Evolutionary conservation across 2,329 filamentous ascomycete genomes (phyloP), one percentile per base, ranked within the genome.

Genomic region (Coleophoma cylindrospora): DNA sequence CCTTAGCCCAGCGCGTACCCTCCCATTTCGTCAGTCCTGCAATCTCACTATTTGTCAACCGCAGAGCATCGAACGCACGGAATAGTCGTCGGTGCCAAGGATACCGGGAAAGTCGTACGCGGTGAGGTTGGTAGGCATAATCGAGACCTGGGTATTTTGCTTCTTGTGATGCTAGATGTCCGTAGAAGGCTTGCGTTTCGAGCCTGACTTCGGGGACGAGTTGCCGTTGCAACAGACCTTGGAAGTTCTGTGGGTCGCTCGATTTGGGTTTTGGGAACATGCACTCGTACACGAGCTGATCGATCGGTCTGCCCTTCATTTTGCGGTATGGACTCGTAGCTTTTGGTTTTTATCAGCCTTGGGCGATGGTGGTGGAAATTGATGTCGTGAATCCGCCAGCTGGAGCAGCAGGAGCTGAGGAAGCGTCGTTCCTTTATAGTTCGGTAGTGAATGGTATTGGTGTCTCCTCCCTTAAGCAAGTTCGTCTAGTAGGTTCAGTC

Each of bases 111-210:
- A 92, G 80, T n/a, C 88, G 85, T 66, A 87, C 83, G 56, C 87
- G 84, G 68, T 92, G 87, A 8, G 84, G 86, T 21, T 70, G 73
- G 63, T 88, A 75, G 52, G 79, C 83, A 72, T 92, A 92, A 73
- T 92, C 87, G 50, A 92, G 79, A 32, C 87, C 87, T 0, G 87
- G 87, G 58, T 91, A 91, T 60, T 89, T 88, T 57, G 87, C 87
- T 72, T 92, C 87, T 58, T 86, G 81, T 22, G 85, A 89, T 63
- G 89, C 84, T 57, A 91, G 79, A 62, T 88, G 84, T 58, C 87
- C 87, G 68, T 89, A 91, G 70, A 89, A 91, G 47, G 83, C 63
- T 51, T 64, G 62, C 1, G 88, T 89, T 67, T 91, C 87, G 63
- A 87, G 83, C 51, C 87, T 85, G 51, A 91, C 87, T 72, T 91